Conservation (phyloP, 495 filamentous ascomycete genomes). For the Bacidia gigantensis region DNA sequence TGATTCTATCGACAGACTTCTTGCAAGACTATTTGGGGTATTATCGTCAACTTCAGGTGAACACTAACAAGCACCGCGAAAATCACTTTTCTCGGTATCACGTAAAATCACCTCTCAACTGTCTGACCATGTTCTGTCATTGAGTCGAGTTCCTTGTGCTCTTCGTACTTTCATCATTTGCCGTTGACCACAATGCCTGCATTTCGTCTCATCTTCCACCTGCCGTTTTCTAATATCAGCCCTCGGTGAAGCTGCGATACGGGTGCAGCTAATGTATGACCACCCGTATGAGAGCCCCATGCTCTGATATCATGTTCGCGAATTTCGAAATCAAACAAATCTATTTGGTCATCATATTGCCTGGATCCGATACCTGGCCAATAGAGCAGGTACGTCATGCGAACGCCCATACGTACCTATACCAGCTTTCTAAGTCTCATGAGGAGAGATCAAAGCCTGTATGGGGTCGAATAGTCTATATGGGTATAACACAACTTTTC, state of each 20-base stretch:
- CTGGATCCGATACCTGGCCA: constrained; percentile 11
- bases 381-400: constrained; percentile 14
- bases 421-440: constrained; percentile 1
- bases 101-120: too few relatives aligned
- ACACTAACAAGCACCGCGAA: too few relatives aligned
- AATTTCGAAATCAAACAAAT: constrained; percentile 16
- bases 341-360: constrained; percentile 18
- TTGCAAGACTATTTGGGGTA: not conserved
- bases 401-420: constrained; percentile 13
- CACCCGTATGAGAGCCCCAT: not conserved
- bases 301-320: not conserved
- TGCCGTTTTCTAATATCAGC: not conserved
- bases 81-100: too few relatives aligned
- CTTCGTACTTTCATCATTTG: too few relatives aligned
- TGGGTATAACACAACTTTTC: constrained; percentile 54
- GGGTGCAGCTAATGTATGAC: not conserved
- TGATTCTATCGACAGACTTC: not conserved
- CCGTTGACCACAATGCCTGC: not conserved
- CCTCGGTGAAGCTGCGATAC: not conserved
- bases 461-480: constrained; percentile 14
- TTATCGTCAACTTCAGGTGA: not conserved
- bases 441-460: constrained; percentile 6
- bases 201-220: not conserved
- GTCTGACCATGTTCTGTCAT: too few relatives aligned
- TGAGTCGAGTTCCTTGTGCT: too few relatives aligned